Evolutionary conservation across 441 rosid genomes (phyloP), one percentile per base, ranked within the genome.

Genomic region (Adansonia madagascariensis): DNA sequence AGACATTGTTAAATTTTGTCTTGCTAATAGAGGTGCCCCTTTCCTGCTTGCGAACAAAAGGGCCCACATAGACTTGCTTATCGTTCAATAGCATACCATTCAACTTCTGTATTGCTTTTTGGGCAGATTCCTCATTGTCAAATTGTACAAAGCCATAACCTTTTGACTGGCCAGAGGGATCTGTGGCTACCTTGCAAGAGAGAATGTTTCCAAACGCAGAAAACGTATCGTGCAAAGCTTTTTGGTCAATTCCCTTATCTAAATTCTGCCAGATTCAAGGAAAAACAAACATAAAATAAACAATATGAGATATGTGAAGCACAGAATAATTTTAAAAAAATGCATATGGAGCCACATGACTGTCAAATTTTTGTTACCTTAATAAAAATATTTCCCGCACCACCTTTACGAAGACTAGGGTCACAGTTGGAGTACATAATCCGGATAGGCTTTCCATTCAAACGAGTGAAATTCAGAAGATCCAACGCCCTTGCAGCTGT

Each of bases 81-180:
- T 92, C 98, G 78, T 92, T 94, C 77, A 91, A 53, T 44, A 94
- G 81, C 97, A 94, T 94, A 18, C 95, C 97, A 80, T 92, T 92
- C 83, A 94, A 75, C 73, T 89, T 84, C 80, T 80, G 87, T 44
- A 91, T 94, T 74, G 98, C 95, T 65, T 78, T 85, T 79, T 88
- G 89, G 14, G 97, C 92, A 79, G 94, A 83, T 52, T 94, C 97
- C 61, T 89, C 94, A 62, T 73, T 88, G n/a, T 91, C 93, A 56
- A 86, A 94, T 77, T 94, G 97, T 20, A 94, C 97, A 88, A 94
- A 94, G 18, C 98, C 98, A 80, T 92, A 92, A 71, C 98, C 97
- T 74, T 85, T 91, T 18, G 95, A 94, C 77, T 91, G 97, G 60
- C 98, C 97, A 60, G 89, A 85, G 55, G 89, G 12, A 77, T 92